phyloP scores from a whole-genome alignment of 1,284 basidiomycete species.

The Irpex rosettiformis region DNA sequence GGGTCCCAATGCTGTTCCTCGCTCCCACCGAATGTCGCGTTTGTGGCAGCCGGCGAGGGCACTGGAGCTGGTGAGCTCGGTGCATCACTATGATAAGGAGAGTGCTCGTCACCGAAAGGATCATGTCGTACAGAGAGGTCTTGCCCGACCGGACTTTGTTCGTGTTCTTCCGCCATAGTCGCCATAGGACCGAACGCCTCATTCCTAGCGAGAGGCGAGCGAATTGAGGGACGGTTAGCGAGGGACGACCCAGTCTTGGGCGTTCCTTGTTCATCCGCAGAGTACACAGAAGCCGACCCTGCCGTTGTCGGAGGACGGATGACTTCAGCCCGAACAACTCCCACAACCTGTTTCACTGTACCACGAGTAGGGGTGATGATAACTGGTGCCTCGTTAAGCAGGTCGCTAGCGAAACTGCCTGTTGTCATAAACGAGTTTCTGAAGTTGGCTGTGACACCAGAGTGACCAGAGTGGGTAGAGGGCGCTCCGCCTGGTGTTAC shows the following conservation, averaged over 20 bases:
- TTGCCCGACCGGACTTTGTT: conserved; percentile 33
- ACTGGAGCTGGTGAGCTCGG: conserved; percentile 30
- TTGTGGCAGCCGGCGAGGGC: conserved; percentile 33
- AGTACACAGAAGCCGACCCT: conserved; percentile 21
- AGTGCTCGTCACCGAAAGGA: conserved; percentile 66
- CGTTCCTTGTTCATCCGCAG: conserved; percentile 31
- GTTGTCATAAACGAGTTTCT: conserved; percentile 71
- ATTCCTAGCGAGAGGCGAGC: conserved; percentile 61
- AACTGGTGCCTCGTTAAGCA: conserved; percentile 75
- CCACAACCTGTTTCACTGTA: conserved; percentile 66
- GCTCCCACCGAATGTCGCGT: conserved; percentile 37
- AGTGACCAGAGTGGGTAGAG: conserved; percentile 53
- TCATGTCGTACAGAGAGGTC: conserved; percentile 35
- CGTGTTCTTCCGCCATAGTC: conserved; percentile 44
- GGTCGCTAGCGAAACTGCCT: conserved; percentile 72
- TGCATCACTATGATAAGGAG: conserved; percentile 32
- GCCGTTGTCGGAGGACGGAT: conserved; percentile 53
- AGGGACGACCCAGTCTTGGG: conserved; percentile 34
- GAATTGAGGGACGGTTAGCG: conserved; percentile 39
- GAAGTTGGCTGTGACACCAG: conserved; percentile 48
- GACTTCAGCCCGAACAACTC: conserved; percentile 74
- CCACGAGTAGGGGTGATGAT: conserved; percentile 70
- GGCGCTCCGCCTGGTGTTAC: conserved; percentile 31
- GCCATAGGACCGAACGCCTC: conserved; percentile 73
- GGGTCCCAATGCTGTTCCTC: conserved; percentile 33